These are phyloP conservation scores for Kwoniella dendrophila DNA, from an alignment of 768 basidiomycete genomes.

Conservation along the genomic window DNA sequence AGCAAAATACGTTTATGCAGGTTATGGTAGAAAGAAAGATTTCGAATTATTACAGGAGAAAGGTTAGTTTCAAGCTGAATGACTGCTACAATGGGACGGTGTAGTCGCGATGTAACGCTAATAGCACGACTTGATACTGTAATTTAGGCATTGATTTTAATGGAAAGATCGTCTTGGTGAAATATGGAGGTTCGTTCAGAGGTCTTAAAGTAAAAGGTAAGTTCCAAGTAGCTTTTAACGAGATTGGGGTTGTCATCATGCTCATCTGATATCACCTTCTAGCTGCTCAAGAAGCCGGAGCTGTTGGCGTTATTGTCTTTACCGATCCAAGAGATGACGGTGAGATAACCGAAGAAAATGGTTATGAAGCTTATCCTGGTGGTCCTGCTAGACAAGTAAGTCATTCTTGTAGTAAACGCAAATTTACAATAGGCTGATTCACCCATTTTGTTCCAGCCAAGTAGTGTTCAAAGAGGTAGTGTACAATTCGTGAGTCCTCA, in stretches of 20 bases:
- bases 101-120: too few relatives aligned
- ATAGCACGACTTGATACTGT: background rate
- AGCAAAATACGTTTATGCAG: constrained; percentile 65
- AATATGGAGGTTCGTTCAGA: constrained; percentile 73
- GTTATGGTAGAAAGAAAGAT: constrained; percentile 76
- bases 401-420: constrained; percentile 56
- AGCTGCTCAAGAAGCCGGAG: constrained; percentile 79
- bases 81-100: too few relatives aligned
- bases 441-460: constrained; percentile 8
- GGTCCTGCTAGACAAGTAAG: constrained; percentile 77
- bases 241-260: background rate
- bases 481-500: constrained; percentile 64
- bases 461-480: constrained; percentile 75
- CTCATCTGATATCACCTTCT: background rate
- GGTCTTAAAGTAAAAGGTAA: constrained; percentile 71
- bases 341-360: constrained; percentile 71
- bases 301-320: constrained; percentile 72
- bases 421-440: background rate
- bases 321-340: constrained; percentile 86
- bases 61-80: constrained; percentile 53
- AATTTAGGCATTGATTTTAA: constrained; percentile 68
- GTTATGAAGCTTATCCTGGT: constrained; percentile 73
- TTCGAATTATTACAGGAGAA: constrained; percentile 67
- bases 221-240: constrained; percentile 1
- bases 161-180: constrained; percentile 74